Evolutionary conservation across 257 asterid species (phyloP).

Genomic region (Penstemon davidsonii): DNA sequence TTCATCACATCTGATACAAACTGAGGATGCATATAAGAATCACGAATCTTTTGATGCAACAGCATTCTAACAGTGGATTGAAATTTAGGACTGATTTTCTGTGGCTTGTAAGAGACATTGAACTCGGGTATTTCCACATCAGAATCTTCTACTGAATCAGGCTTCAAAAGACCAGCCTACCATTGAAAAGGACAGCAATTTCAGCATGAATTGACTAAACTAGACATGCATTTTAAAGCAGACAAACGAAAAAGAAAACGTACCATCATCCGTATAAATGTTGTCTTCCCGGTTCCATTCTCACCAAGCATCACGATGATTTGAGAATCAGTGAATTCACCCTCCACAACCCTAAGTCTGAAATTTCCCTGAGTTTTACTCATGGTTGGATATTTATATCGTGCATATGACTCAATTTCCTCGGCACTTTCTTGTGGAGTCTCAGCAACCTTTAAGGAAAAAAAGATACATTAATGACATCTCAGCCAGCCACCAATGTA

Average conservation of each 20-base stretch:
- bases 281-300: constrained; percentile 97
- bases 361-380: constrained; percentile 91
- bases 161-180: constrained; percentile 94
- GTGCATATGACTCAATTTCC: constrained; percentile 83
- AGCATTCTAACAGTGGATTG: constrained; percentile 65
- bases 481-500: constrained; percentile 4
- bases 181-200: constrained; percentile 16
- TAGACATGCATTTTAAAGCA: constrained; percentile 4
- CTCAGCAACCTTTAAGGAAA: constrained; percentile 73
- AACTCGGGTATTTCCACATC: constrained; percentile 90
- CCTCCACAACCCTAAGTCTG: constrained; percentile 86
- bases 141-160: constrained; percentile 73
- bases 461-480: constrained; percentile 12
- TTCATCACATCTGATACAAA: constrained; percentile 93
- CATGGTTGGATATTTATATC: constrained; percentile 90
- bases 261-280: constrained; percentile 97
- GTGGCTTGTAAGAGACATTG: constrained; percentile 96
- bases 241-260: not conserved
- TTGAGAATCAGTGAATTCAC: constrained; percentile 99
- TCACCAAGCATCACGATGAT: constrained; percentile 99
- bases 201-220: constrained; percentile 7
- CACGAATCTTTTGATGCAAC: constrained; percentile 79
- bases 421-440: constrained; percentile 90
- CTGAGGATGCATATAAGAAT: constrained; percentile 91
- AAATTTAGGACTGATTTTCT: constrained; percentile 88